Evolutionary conservation across 768 basidiomycete species (phyloP).

Genomic region (Agrocybe chaxingu): DNA sequence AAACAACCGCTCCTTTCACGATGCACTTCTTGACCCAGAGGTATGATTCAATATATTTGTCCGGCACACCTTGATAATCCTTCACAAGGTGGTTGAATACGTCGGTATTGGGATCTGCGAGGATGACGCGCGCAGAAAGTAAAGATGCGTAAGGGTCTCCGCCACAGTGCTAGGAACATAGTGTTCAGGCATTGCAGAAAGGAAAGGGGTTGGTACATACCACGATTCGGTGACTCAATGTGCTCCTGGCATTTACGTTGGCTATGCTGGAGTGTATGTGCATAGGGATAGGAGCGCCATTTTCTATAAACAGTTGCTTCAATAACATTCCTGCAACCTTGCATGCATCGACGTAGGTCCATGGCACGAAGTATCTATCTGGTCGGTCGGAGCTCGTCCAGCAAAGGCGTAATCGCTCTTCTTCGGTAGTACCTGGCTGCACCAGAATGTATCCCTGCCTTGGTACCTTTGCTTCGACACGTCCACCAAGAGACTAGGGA

Average conservation of each 20-base stretch:
- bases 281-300: slow-evolving; percentile 65
- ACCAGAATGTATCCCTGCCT: slow-evolving; percentile 73
- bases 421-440: slow-evolving; percentile 65
- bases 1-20: slow-evolving; percentile 60
- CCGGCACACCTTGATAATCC: slow-evolving; percentile 62
- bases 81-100: slow-evolving; percentile 73
- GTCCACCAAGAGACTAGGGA: slow-evolving; percentile 66
- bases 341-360: slow-evolving; percentile 82
- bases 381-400: slow-evolving; percentile 71
- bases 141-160: slow-evolving; percentile 70
- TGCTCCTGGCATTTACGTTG: slow-evolving; percentile 67
- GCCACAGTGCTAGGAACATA: slow-evolving; percentile 64
- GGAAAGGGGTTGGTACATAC: slow-evolving; percentile 30
- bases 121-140: slow-evolving; percentile 71
- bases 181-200: neutral
- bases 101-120: slow-evolving; percentile 79
- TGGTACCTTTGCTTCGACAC: slow-evolving; percentile 77
- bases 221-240: slow-evolving; percentile 68
- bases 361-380: slow-evolving; percentile 75
- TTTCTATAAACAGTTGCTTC: slow-evolving; percentile 72
- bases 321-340: slow-evolving; percentile 71
- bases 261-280: slow-evolving; percentile 81
- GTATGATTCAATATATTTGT: slow-evolving; percentile 78
- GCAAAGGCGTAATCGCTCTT: slow-evolving; percentile 70
- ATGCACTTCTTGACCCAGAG: slow-evolving; percentile 85